phyloP scores from a whole-genome alignment of 2,329 filamentous ascomycete species.

The Dothideomycetes sp. region DNA sequence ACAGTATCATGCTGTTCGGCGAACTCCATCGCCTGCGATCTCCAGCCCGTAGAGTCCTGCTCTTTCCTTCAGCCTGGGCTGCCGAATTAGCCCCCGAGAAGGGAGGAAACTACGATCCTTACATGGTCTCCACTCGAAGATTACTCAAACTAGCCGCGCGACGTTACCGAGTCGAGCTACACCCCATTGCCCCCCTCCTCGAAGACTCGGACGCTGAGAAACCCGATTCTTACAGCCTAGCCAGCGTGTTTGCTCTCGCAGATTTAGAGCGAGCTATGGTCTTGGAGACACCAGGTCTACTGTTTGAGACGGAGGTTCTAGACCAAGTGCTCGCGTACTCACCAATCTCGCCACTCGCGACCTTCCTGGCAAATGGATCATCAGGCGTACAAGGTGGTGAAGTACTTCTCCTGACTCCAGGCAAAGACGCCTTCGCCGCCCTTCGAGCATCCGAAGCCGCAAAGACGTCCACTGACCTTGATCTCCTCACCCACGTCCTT shows the following conservation, averaged over 20 bases:
- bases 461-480: constrained; percentile 14
- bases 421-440: constrained; percentile 10
- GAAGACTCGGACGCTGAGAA: constrained; percentile 22
- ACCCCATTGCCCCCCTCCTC: constrained; percentile 30
- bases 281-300: constrained; percentile 32
- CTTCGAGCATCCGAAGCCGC: constrained; percentile 9
- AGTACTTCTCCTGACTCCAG: constrained; percentile 21
- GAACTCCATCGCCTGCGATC: constrained; percentile 34
- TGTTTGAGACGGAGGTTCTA: constrained; percentile 35
- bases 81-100: constrained; percentile 21
- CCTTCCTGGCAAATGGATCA: constrained; percentile 13
- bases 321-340: constrained; percentile 33
- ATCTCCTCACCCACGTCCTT: constrained; percentile 21
- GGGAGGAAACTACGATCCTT: constrained; percentile 27
- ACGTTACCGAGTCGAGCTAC: constrained; percentile 32
- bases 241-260: constrained; percentile 32
- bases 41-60: constrained; percentile 31
- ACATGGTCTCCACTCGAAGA: constrained; percentile 31
- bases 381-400: constrained; percentile 11
- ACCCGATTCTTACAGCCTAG: constrained; percentile 27
- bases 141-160: constrained; percentile 34
- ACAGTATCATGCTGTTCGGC: constrained; percentile 37
- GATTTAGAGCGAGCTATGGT: constrained; percentile 35
- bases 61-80: constrained; percentile 32
- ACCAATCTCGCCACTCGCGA: constrained; percentile 16